A percentile compares a stretch with the other conserved stretches of the same genome.
Evolutionary conservation across 306 rosid genomes (phyloP).

Genomic region (Cucumis sativus): DNA sequence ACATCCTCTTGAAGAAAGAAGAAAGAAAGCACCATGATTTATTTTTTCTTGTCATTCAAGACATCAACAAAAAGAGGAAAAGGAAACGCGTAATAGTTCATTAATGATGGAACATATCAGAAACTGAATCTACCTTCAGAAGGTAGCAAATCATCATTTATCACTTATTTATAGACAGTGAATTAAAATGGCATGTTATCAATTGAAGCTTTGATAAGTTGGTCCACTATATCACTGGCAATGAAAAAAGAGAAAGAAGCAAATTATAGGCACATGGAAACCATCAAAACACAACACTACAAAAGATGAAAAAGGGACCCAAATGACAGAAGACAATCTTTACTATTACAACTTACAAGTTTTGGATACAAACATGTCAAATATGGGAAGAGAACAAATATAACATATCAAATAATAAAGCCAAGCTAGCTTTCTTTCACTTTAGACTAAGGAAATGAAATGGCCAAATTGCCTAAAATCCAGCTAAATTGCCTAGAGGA

Average conservation of each 20-base stretch:
- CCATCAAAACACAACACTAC: background rate
- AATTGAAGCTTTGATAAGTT: background rate
- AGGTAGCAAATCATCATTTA: background rate
- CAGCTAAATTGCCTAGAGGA: background rate
- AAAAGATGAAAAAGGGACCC: background rate
- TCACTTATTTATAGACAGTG: background rate
- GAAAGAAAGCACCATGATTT: background rate
- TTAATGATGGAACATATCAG: background rate
- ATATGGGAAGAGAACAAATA: background rate
- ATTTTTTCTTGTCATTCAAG: background rate
- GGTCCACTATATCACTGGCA: background rate
- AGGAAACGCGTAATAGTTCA: background rate
- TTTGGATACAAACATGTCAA: background rate
- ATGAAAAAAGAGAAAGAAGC: background rate
- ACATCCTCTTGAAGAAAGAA: background rate
- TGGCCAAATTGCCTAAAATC: background rate
- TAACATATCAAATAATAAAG: background rate
- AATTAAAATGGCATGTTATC: background rate
- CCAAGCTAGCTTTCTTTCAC: background rate
- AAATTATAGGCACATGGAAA: background rate
- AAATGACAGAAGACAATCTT: background rate
- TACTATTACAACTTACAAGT: background rate
- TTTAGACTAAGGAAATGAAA: background rate
- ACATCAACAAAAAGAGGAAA: background rate
- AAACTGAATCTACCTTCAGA: constrained; percentile 1